phyloP scores from a whole-genome alignment of 1,284 basidiomycete genomes.

The Pseudomicrostroma phylloplanum region DNA sequence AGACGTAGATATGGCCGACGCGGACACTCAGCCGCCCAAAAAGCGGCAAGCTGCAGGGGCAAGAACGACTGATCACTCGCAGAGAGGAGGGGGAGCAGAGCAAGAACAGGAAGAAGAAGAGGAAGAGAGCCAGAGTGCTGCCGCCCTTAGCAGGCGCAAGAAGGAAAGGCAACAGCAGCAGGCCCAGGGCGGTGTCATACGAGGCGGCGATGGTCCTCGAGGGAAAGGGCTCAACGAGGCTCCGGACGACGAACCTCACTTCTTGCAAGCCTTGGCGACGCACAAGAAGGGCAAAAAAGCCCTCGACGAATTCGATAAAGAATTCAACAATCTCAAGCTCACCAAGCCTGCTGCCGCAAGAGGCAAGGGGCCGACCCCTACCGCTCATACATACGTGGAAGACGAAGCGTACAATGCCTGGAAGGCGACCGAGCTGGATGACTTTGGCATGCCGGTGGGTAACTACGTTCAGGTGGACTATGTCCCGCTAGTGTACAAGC shows the following conservation, averaged over 20 bases:
- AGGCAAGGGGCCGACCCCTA: neutral
- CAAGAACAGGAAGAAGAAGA: neutral
- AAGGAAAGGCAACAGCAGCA: slow-evolving; percentile 6
- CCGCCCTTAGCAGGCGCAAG: neutral
- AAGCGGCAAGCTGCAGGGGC: too few species aligned
- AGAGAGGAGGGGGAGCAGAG: too few species aligned
- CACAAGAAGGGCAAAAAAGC: slow-evolving; percentile 24
- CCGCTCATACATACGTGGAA: slow-evolving; percentile 1
- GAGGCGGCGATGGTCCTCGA: slow-evolving; percentile 8
- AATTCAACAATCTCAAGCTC: slow-evolving; percentile 34
- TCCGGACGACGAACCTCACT: slow-evolving; percentile 28
- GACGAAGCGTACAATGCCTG: slow-evolving; percentile 13
- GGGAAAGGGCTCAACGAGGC: slow-evolving; percentile 11
- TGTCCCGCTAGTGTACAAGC: slow-evolving; percentile 28
- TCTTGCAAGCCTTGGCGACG: slow-evolving; percentile 33
- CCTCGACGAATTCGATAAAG: slow-evolving; percentile 37
- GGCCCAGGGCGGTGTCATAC: slow-evolving; percentile 11
- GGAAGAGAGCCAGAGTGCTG: slow-evolving; percentile 6
- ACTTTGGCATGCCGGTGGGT: slow-evolving; percentile 24
- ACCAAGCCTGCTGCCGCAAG: slow-evolving; percentile 15
- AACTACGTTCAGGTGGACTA: slow-evolving; percentile 46
- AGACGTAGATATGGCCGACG: too few species aligned
- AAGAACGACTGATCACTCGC: too few species aligned
- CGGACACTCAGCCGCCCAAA: too few species aligned
- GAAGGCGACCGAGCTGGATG: slow-evolving; percentile 5